Base-by-base conservation (phyloP, 1,284 basidiomycete genomes). In the Microbotryum saponariae region DNA sequence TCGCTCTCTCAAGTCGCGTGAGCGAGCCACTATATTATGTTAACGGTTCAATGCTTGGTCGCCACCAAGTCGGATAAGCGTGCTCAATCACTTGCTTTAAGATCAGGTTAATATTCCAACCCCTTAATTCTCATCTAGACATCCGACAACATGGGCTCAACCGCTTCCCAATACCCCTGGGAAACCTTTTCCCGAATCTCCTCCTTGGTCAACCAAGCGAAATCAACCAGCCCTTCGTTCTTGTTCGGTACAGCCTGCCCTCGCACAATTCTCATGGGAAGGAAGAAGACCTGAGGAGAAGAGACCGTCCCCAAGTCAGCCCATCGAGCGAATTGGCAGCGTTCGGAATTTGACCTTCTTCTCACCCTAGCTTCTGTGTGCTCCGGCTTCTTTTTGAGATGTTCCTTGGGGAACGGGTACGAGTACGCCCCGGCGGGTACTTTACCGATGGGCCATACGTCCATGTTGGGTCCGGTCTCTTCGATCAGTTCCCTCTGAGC, bases 201-300 rank as follows among this genome's bases (percentile, higher is more conserved):
- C 74, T 91, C 82, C 76, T 90, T 89, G 60, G 89, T 91, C 65
- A 92, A 79, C 90, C 90, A 93, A 23, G 87, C 89, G 77, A 89
- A 91, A 70, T 89, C 88, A 55, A 79, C 78, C 60, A 87, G 58
- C 2, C 78, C 58, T 76, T 68, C 75, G 67, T 80, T 77, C 44
- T 77, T 75, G 58, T 82, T 75, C 23, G 83, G 83, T 21, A 63
- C 56, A 16, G 71, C 69, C 74, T 89, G 88, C 16, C 88, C 89
- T 5, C 86, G 83, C 73, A 91, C 80, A 58, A 91, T 87, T 70
- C 89, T 87, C 27, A 82, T 87, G 74, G 90, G 91, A 78, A 84
- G 87, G 78, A 90, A 88, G 76, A 91, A 90, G 21, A 78, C 73
- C 77, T 78, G 63, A 27, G 56, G 52, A 21, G 42, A 37, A 18